Percentiles rank a stretch among this genome's conserved stretches.
Evolutionary conservation across 1,284 basidiomycete genomes (phyloP).

Genomic region (Pholiota adiposa): DNA sequence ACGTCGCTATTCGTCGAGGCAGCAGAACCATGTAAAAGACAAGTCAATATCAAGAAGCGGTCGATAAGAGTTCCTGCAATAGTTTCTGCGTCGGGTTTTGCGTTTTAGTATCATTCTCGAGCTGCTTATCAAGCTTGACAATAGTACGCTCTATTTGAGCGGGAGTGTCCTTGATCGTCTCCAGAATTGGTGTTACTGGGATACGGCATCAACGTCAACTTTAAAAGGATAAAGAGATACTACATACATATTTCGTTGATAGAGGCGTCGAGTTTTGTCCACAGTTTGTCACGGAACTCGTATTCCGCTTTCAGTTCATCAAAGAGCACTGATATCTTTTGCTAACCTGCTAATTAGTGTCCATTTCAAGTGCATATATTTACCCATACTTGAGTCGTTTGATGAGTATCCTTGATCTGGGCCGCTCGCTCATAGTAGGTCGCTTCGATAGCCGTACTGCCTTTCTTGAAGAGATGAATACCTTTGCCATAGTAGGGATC

Average conservation of each 20-base stretch:
- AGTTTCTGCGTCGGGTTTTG: conserved; percentile 40
- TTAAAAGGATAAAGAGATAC: conserved; percentile 6
- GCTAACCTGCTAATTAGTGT: not conserved
- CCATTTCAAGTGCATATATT: conserved; percentile 4
- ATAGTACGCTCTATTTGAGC: conserved; percentile 48
- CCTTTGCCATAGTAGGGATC: conserved; percentile 52
- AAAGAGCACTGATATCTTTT: conserved; percentile 37
- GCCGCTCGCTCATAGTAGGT: conserved; percentile 46
- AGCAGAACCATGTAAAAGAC: too few relatives aligned
- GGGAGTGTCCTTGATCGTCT: conserved; percentile 42
- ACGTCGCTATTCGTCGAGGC: too few relatives aligned
- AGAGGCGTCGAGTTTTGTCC: conserved; percentile 44
- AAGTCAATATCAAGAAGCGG: not conserved
- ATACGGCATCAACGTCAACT: conserved; percentile 5
- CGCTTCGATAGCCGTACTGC: conserved; percentile 54
- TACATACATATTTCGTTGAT: conserved; percentile 49
- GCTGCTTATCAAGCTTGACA: conserved; percentile 45
- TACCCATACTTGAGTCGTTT: conserved; percentile 40
- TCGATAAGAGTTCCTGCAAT: conserved; percentile 37
- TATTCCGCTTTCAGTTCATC: conserved; percentile 50
- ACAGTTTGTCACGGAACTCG: conserved; percentile 47
- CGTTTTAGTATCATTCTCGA: conserved; percentile 43
- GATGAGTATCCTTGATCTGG: conserved; percentile 43
- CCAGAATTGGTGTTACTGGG: conserved; percentile 40
- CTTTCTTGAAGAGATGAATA: conserved; percentile 54